Evolutionary conservation across 345 rosid genomes (phyloP).

Genomic region (Populus simonii): DNA sequence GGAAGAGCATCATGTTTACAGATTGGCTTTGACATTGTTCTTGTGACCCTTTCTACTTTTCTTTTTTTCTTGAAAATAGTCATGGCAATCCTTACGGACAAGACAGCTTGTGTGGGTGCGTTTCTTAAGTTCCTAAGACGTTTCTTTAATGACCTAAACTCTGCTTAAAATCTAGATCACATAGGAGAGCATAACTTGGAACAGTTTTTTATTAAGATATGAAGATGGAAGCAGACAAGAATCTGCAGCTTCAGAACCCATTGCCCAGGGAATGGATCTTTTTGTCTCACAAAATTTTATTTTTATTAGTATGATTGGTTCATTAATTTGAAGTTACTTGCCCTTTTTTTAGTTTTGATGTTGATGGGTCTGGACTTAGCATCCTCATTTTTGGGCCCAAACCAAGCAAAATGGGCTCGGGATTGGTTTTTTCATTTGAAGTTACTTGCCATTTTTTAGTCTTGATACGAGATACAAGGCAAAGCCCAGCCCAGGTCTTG

Average conservation of each 20-base stretch:
- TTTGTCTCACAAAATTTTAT: not conserved
- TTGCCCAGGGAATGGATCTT: not conserved
- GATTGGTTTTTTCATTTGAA: not conserved
- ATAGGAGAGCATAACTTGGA: constrained; percentile 18
- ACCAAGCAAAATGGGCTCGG: too few relatives aligned
- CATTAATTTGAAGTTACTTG: not conserved
- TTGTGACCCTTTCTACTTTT: not conserved
- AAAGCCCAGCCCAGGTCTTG: too few relatives aligned
- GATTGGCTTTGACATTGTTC: not conserved
- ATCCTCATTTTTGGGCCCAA: too few relatives aligned
- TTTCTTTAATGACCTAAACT: not conserved
- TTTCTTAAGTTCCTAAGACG: not conserved
- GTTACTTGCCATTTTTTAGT: not conserved
- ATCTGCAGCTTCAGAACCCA: constrained; percentile 19
- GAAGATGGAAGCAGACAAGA: constrained; percentile 23
- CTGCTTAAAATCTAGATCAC: constrained; percentile 14
- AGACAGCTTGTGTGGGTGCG: not conserved
- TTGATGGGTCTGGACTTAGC: too few relatives aligned
- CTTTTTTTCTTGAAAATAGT: too few relatives aligned
- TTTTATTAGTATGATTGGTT: not conserved
- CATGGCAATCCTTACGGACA: not conserved
- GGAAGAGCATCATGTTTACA: constrained; percentile 4
- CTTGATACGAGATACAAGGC: too few relatives aligned
- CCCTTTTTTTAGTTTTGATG: not conserved
- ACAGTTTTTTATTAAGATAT: constrained; percentile 3